These are phyloP conservation scores for Cryptococcus wingfieldii DNA, from an alignment of 1,284 basidiomycete genomes.

Conservation along the genomic window DNA sequence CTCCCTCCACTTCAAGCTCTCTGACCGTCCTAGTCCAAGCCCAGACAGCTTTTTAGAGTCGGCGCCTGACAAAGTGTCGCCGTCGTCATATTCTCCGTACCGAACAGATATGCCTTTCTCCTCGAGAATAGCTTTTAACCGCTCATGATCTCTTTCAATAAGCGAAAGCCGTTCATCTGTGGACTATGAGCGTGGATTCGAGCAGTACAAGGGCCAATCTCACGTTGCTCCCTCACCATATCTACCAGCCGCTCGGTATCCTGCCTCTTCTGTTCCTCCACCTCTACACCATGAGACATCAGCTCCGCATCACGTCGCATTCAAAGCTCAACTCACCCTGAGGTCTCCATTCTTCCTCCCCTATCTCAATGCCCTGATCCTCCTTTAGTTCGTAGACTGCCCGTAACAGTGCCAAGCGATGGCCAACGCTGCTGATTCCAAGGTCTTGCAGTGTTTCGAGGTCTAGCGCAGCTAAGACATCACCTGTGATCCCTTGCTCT, in stretches of 20 bases:
- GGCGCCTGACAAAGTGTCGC: conserved; percentile 14
- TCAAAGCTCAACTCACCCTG: conserved; percentile 61
- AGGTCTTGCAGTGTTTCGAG: conserved; percentile 75
- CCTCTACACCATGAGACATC: conserved; percentile 9
- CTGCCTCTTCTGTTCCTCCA: conserved; percentile 20
- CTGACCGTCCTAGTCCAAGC: conserved; percentile 2
- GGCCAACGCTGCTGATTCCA: conserved; percentile 78
- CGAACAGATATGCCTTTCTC: conserved; percentile 30
- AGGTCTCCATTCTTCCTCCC: conserved; percentile 80
- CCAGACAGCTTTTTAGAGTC: neutral
- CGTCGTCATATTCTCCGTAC: conserved; percentile 14
- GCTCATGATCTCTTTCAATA: conserved; percentile 32
- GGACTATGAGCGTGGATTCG: neutral
- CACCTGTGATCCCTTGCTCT: conserved; percentile 89
- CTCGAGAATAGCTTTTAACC: conserved; percentile 25
- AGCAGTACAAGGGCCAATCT: conserved; percentile 6
- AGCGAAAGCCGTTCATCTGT: conserved; percentile 36
- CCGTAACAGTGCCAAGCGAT: conserved; percentile 80
- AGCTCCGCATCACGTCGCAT: neutral
- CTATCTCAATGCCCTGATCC: conserved; percentile 73
- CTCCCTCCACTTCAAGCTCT: conserved; percentile 20
- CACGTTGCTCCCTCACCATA: conserved; percentile 72
- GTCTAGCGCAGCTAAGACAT: conserved; percentile 76
- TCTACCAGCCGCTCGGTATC: conserved; percentile 64
- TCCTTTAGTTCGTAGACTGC: conserved; percentile 84